These are phyloP conservation scores for Fusarium clavum DNA, from an alignment of 2,329 filamentous ascomycete genomes.

Conservation along the genomic window DNA sequence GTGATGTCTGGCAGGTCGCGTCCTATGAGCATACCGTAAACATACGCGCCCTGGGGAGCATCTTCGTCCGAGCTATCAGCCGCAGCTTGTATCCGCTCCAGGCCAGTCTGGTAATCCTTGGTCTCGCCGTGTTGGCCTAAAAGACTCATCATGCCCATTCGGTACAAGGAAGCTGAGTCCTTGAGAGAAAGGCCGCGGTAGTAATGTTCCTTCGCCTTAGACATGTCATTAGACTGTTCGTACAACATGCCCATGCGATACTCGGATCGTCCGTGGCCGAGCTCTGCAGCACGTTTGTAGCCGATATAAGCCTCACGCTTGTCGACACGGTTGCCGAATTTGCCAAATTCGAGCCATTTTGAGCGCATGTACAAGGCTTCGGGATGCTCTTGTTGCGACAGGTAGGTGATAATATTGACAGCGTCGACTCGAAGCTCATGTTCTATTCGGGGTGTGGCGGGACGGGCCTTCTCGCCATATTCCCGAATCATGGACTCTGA, in stretches of 20 bases:
- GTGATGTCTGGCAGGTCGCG: slow-evolving; percentile 91
- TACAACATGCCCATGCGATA: slow-evolving; percentile 99
- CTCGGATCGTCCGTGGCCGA: slow-evolving; percentile 88
- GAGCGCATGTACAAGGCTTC: slow-evolving; percentile 94
- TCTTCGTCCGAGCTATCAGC: slow-evolving; percentile 94
- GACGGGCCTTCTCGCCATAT: slow-evolving; percentile 63
- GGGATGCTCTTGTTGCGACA: slow-evolving; percentile 91
- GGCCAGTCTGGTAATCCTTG: slow-evolving; percentile 80
- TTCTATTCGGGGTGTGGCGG: slow-evolving; percentile 86
- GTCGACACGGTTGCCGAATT: slow-evolving; percentile 89
- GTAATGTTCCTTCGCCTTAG: slow-evolving; percentile 93
- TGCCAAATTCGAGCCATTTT: slow-evolving; percentile 98
- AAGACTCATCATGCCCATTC: slow-evolving; percentile 97
- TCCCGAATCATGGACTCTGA: slow-evolving; percentile 81
- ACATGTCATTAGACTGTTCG: slow-evolving; percentile 91
- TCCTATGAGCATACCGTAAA: slow-evolving; percentile 93
- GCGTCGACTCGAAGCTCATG: slow-evolving; percentile 90
- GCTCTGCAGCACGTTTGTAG: slow-evolving; percentile 86
- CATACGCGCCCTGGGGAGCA: slow-evolving; percentile 93
- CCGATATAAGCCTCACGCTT: slow-evolving; percentile 93
- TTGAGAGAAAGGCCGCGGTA: slow-evolving; percentile 80
- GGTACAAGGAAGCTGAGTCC: slow-evolving; percentile 88
- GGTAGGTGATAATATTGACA: slow-evolving; percentile 89
- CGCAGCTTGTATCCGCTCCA: slow-evolving; percentile 85
- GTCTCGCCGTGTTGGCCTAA: slow-evolving; percentile 91